phyloP scores from a whole-genome alignment of 768 basidiomycete genomes.

The Cystobasidium ongulense region DNA sequence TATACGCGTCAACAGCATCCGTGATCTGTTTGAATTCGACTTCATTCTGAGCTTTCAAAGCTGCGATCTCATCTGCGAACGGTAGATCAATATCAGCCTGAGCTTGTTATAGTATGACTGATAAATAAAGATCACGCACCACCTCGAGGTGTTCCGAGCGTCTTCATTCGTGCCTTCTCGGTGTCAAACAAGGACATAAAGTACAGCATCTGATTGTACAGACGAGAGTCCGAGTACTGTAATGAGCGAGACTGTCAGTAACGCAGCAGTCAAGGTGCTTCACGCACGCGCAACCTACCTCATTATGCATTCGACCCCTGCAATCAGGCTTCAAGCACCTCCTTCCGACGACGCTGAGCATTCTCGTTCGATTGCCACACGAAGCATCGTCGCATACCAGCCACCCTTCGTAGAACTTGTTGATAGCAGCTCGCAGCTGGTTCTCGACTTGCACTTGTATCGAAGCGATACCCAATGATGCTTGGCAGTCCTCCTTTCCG shows the following conservation, averaged over 20 bases:
- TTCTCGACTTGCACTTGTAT: conserved; percentile 75
- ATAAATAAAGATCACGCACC: conserved; percentile 9
- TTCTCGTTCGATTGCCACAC: conserved; percentile 75
- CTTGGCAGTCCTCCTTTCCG: conserved; percentile 54
- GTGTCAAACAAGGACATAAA: conserved; percentile 69
- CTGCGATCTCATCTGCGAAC: conserved; percentile 53
- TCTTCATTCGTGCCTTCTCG: conserved; percentile 49
- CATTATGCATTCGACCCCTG: conserved; percentile 61
- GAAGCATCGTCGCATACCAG: conserved; percentile 75
- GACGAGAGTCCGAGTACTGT: conserved; percentile 71
- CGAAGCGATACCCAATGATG: conserved; percentile 54
- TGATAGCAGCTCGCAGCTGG: conserved; percentile 69
- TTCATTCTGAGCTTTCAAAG: conserved; percentile 52
- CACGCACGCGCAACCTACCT: conserved; percentile 52
- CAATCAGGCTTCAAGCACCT: conserved; percentile 67
- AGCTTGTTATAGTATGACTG: background rate
- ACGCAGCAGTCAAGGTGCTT: background rate
- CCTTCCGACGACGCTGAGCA: conserved; percentile 85
- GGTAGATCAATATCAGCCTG: background rate
- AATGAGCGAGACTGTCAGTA: background rate
- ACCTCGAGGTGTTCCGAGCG: conserved; percentile 31
- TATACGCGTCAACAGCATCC: conserved; percentile 62
- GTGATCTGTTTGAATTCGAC: conserved; percentile 54
- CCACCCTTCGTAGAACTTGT: conserved; percentile 81
- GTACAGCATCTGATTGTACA: conserved; percentile 87